Base-by-base conservation (phyloP, 192 early-diverging fungal species). In the Obelidium mucronatum region DNA sequence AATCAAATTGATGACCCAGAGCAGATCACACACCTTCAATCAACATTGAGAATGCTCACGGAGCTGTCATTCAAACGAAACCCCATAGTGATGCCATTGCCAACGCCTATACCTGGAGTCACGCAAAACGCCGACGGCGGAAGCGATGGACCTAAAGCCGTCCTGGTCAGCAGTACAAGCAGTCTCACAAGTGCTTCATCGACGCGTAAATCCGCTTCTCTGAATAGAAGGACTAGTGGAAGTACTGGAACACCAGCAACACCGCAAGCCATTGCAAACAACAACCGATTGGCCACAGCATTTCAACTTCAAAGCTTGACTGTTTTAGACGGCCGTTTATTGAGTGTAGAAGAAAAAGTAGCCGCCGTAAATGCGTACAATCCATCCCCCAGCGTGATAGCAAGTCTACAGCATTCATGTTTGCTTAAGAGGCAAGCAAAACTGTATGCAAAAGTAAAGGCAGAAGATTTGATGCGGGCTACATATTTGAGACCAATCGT, bases 291-390 rank as follows among this genome's bases (percentile, higher is more conserved):
- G 3, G 65, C 61, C 8, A 73, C 75, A 8, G 73, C 87, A 2
- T 87, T 81, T 66, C 67, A 56, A 26, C 64, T 90, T 2, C 79
- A 82, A 19, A 70, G 74, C 24, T 68, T 90, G 34, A 78, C 74
- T 1, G 58, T 79, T 3, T 70, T 90, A 35, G 84, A 90, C 59
- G 78, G 59, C 8, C 36, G 78, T 30, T 83, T 85, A 13, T 79
- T 89, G 8, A 79, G 75, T 13, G 66, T 79, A 24, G 83, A 87
- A 63, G 87, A 88, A 78, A 88, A 88, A 71, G 83, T 89, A 2
- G 81, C 84, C 6, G 83, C 87, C 28, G 54, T 79, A 11, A 88
- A 90, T 59, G 36, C 66, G 5, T 88, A 78, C 76, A 72, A 77
- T 40, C 89, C 89, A 26, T 81, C 82, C 5, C 56, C 74, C 8